Base-by-base conservation (phyloP, 148 eudicot genomes). In the Spergularia bocconei region DNA sequence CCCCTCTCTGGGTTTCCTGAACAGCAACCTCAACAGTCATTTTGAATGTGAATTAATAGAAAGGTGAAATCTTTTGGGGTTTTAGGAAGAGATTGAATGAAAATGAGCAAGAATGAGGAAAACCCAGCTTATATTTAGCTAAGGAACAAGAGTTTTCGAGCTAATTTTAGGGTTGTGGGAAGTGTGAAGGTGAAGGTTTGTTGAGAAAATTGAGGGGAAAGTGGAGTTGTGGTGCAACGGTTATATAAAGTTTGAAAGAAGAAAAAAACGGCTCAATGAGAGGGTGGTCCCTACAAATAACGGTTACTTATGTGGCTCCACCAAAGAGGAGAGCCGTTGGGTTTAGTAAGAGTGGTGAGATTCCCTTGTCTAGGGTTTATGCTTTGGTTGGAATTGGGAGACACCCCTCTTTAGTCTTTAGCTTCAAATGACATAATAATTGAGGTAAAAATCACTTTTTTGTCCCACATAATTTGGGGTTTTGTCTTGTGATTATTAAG, bases 11-110 rank as follows among this genome's bases (percentile, higher is more conserved):
- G 80, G 82, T 72, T 76, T 72, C 84, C 48, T 78, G 79, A 21
- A 70, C 76, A 23, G 76, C 15, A 19, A 57, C 82, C 60, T 84
- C 84, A 64, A 76, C 82, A 38, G 87, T 79, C 87, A 84, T 84
- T 66, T 38, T 78, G 17, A 12, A 14, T 21, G 14, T 14, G 41
- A 36, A 71, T 44, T 17, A 53, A 54, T 11, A 15, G 2, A 5
- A 70, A 70, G 53, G 55, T 53, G 60, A 14, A 69, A 52, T 13
- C 47, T 69, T 69, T 69, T 9, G 25, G 6, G 72, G 19, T 25
- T 69, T 69, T 69, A 13, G 3, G 57, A 50, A 21, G 68, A 75
- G 56, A 63, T 6, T 77, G 10, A 19, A 29, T 12, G 61, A 33
- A 65, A 9, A 13, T 67, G 57, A 41, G 48, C 10, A 44, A 29